Conservation (phyloP, 345 rosid genomes). For the Eucalyptus tenuipes region DNA sequence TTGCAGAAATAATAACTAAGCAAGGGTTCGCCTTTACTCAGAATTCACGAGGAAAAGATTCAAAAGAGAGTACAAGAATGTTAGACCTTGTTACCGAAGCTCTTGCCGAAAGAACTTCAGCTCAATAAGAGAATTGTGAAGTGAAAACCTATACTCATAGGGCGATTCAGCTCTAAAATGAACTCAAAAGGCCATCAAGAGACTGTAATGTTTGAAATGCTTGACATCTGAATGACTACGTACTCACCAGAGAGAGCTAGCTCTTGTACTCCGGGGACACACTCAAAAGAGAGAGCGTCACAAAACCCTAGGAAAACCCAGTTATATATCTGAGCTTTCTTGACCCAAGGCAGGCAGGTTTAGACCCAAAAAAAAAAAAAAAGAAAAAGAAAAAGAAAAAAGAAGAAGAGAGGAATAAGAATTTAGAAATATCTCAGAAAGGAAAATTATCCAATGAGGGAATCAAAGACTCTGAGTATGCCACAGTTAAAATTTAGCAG, state of each 20-base stretch:
- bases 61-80: not conserved
- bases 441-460: constrained; percentile 8
- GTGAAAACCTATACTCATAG: not conserved
- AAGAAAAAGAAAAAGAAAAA: not conserved
- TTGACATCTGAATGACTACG: not conserved
- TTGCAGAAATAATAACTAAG: not conserved
- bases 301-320: constrained; percentile 1
- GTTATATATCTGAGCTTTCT: not conserved
- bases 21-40: not conserved
- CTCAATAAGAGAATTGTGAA: not conserved
- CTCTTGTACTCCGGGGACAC: not conserved
- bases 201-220: not conserved
- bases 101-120: not conserved
- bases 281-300: not conserved
- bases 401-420: not conserved
- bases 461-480: not conserved
- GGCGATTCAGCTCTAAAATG: not conserved
- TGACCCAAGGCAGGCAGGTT: not conserved
- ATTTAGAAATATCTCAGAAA: not conserved
- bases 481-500: not conserved
- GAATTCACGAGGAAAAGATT: not conserved
- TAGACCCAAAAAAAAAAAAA: too few species aligned
- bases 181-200: not conserved
- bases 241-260: not conserved
- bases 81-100: not conserved